Evolutionary conservation across 345 rosid species (phyloP), one percentile per base, ranked within the genome.

Genomic region (Physaria fendleri): DNA sequence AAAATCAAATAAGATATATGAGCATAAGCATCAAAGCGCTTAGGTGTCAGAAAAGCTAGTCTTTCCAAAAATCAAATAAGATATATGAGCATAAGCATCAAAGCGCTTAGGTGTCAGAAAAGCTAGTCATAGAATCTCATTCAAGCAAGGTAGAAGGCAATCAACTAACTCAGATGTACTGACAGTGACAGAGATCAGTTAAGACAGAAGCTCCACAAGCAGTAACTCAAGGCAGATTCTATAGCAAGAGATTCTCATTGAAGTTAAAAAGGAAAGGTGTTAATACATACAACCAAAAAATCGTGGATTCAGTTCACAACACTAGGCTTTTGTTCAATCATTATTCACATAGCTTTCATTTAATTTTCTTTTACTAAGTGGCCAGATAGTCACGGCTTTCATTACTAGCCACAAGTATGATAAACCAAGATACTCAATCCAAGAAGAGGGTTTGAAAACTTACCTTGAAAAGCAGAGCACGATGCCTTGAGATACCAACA

Each of bases 391-490:
- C 59, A 62, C 49, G 21, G 30, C 51, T 11, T 50, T 37, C 39
- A 49, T 24, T 20, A 23, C 18, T 64, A 42, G 38, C 21, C 34
- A 50, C 10, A 21, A 22, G 25, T 27, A 40, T 15, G 57, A 47
- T 12, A 12, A 25, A 22, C 62, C 41, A 22, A 32, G 35, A 40
- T 6, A 42, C 34, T 37, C 16, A 45, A 60, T 23, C 22, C 52
- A 58, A 13, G 28, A 64, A 45, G 44, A 57, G 48, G 59, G 32
- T 49, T 38, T 22, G 12, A 54, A 10, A 57, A 62, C 77, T 52
- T 32, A 90, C 99, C 99, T 94, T 94, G 76, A 94, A 94, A 79
- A 94, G 96, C 68, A 94, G 79, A 67, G 99, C 95, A 60, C 99
- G 99, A 58, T 94, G 96, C 48, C 99, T 79, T 30, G 97, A 85